A percentile compares a stretch with the other conserved stretches of the same genome.
These are phyloP conservation scores for Wickerhamiella occidentalis DNA, from an alignment of 805 yeast genomes.

Conservation along the genomic window DNA sequence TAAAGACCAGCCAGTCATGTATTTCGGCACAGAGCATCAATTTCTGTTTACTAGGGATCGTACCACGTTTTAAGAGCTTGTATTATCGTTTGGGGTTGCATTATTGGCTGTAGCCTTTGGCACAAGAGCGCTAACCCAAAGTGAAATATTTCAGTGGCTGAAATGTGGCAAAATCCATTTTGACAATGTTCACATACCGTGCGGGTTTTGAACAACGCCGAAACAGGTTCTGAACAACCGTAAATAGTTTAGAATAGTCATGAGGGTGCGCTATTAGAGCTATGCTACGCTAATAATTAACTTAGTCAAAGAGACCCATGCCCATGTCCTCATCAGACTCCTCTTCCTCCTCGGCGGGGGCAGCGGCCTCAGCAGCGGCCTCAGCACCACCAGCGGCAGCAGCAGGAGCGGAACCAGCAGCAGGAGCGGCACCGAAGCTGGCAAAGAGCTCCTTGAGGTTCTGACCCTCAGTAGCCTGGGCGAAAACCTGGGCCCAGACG, in stretches of 20 bases:
- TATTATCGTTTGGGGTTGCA: no score
- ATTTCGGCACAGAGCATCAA: no score
- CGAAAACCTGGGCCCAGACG: constrained; percentile 71
- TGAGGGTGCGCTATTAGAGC: background rate
- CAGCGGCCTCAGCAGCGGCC: constrained; percentile 58
- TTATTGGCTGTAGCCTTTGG: no score
- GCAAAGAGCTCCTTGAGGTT: constrained; percentile 68
- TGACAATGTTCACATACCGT: no score
- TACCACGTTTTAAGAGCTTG: no score
- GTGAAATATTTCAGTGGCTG: constrained; percentile 2
- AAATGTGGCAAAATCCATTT: background rate
- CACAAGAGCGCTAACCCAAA: background rate
- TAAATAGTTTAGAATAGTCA: no score
- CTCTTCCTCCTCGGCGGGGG: constrained; percentile 61
- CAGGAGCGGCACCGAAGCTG: constrained; percentile 52
- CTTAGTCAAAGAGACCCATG: constrained; percentile 96
- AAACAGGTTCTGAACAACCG: no score
- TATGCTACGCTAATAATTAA: constrained; percentile 8
- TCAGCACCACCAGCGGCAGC: constrained; percentile 56
- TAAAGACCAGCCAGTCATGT: background rate
- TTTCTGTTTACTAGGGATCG: no score
- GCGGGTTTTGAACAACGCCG: no score
- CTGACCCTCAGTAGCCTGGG: constrained; percentile 78
- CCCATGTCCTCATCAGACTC: constrained; percentile 73
- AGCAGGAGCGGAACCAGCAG: constrained; percentile 97